Evolutionary conservation across 1,284 basidiomycete genomes (phyloP), one percentile per base, ranked within the genome.

Genomic region (Puccinia sorghi): DNA sequence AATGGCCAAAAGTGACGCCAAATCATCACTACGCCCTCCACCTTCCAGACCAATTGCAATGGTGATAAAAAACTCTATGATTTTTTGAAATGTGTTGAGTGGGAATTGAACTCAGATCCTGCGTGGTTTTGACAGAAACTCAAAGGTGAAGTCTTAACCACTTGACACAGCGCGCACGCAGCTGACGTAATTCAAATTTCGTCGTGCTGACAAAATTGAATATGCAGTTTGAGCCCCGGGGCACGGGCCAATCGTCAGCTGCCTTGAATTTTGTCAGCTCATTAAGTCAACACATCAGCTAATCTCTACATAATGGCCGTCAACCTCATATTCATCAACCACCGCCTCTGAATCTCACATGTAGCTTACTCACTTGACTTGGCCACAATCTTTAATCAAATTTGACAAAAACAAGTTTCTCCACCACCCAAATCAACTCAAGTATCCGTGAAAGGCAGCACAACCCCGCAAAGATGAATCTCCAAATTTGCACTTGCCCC

Each of bases 11-110:
- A 15, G 39, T 66, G 12, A 3, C 52, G 9, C 72, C 72, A 0
- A 75, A 75, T n/a, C 72, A 75, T 22, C 72, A 75, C n/a, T 75
- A 75, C 50, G 72, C 72, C 13, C 27, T 75, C 25, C 72, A 75
- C n/a, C 61, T 63, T 2, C 59, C 41, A 1, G 12, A 61, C 1
- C 57, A 75, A 22, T 32, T 75, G 13, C 13, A n/a, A 1, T 52
- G 61, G 61, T 75, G 59, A n/a, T n/a, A n/a, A n/a, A n/a, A n/a
- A n/a, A n/a, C n/a, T n/a, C n/a, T n/a, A n/a, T n/a, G n/a, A n/a
- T n/a, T n/a, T n/a, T n/a, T n/a, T n/a, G n/a, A n/a, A n/a, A n/a
- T n/a, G n/a, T n/a, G n/a, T n/a, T n/a, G n/a, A n/a, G n/a, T n/a
- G n/a, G n/a, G n/a, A n/a, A n/a, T n/a, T n/a, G n/a, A n/a, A n/a